Percentiles rank a stretch among this genome's conserved stretches.
These are phyloP conservation scores for Tilletia walkeri DNA, from an alignment of 1,284 basidiomycete species.

Conservation along the genomic window DNA sequence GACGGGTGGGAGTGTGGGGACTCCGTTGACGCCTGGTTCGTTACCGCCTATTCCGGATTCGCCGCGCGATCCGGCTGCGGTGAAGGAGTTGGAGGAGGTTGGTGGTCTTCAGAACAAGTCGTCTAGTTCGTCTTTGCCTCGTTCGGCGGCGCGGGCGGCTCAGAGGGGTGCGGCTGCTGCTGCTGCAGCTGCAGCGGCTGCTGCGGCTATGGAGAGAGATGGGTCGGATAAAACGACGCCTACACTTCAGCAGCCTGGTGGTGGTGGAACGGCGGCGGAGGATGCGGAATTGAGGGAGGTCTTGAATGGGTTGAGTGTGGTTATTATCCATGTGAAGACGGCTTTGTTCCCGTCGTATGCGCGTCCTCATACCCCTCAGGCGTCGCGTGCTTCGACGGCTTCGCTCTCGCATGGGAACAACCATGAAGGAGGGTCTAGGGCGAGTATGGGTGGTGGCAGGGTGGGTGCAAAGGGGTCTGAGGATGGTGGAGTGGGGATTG, in stretches of 20 bases:
- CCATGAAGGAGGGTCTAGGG: neutral
- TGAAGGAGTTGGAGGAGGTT: slow-evolving; percentile 11
- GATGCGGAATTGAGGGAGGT: slow-evolving; percentile 32
- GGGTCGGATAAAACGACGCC: slow-evolving; percentile 9
- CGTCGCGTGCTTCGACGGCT: neutral
- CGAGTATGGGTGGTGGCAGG: neutral
- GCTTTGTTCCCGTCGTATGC: slow-evolving; percentile 42
- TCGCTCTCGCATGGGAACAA: neutral
- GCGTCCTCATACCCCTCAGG: slow-evolving; percentile 13
- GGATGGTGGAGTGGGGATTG: neutral
- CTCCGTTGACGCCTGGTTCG: slow-evolving; percentile 22
- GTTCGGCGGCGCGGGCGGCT: neutral
- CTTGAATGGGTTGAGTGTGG: slow-evolving; percentile 35
- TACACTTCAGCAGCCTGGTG: neutral
- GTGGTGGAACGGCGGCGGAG: neutral
- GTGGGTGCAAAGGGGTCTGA: neutral
- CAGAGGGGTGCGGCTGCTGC: neutral
- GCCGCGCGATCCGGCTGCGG: slow-evolving; percentile 30
- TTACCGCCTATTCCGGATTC: slow-evolving; percentile 16
- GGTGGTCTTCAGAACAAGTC: neutral
- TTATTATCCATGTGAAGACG: slow-evolving; percentile 49
- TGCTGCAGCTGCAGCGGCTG: neutral
- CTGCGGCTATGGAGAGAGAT: neutral
- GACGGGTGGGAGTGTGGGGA: neutral
- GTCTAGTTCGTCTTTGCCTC: too few species aligned